Percentiles rank a stretch among this genome's conserved stretches.
Conservation (phyloP, 208 protist species). For the Kentomonas sorsogonicus region DNA sequence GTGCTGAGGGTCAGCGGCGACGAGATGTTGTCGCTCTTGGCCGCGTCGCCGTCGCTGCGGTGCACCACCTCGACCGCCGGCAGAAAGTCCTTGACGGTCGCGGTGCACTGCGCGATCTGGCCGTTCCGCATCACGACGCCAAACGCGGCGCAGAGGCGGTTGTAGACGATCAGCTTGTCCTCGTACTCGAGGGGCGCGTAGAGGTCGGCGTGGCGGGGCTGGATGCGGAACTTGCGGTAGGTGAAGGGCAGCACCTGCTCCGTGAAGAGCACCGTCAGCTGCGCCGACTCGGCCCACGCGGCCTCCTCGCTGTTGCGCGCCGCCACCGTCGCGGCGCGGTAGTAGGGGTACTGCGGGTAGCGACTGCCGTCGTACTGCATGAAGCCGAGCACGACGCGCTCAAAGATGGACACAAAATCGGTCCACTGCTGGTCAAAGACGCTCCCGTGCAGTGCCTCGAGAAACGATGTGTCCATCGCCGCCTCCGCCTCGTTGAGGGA, state of each 20-base stretch:
- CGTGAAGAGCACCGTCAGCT: conserved; percentile 22
- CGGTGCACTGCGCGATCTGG: conserved; percentile 12
- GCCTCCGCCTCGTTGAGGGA: neutral
- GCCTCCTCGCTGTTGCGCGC: conserved; percentile 8
- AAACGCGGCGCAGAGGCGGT: conserved; percentile 24
- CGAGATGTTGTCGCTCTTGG: neutral
- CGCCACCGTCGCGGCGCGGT: neutral
- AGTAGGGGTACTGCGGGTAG: conserved; percentile 20
- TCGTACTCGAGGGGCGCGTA: conserved; percentile 20
- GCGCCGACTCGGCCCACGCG: conserved; percentile 24
- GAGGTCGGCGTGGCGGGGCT: conserved; percentile 18
- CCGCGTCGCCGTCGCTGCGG: neutral
- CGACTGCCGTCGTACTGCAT: conserved; percentile 42
- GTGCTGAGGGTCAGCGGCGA: neutral
- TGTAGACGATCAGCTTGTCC: conserved; percentile 28
- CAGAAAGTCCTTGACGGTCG: conserved; percentile 26
- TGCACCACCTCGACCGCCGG: conserved; percentile 5
- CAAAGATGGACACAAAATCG: conserved; percentile 20
- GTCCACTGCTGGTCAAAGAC: neutral
- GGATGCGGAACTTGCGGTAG: conserved; percentile 38
- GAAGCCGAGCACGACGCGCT: conserved; percentile 30
- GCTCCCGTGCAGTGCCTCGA: neutral
- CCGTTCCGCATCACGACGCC: conserved; percentile 25
- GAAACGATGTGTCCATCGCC: neutral
- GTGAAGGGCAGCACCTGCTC: conserved; percentile 30